Conservation (phyloP, 305 asterid genomes). For the Coffea humblotiana region DNA sequence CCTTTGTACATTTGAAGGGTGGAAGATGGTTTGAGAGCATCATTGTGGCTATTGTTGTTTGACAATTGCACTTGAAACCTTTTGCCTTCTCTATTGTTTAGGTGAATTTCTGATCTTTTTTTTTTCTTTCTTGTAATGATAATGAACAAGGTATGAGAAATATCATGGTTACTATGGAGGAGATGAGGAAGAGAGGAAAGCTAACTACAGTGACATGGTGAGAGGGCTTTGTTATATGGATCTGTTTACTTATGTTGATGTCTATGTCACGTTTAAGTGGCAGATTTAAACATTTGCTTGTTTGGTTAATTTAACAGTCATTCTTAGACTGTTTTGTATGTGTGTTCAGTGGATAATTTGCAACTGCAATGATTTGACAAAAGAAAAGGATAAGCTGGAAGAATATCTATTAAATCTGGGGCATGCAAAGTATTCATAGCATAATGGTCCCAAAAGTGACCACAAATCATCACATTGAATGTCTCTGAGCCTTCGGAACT, state of each 20-base stretch:
- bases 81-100: not conserved
- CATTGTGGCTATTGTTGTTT: not conserved
- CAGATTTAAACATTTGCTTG: not conserved
- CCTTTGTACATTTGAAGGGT: not conserved
- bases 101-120: not conserved
- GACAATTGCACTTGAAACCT: not conserved
- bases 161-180: conserved; percentile 95
- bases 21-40: not conserved
- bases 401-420: not conserved
- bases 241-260: not conserved
- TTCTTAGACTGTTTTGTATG: not conserved
- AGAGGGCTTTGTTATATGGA: conserved; percentile 24
- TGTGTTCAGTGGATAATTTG: not conserved
- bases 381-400: not conserved
- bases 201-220: conserved; percentile 93
- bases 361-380: not conserved
- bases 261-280: not conserved
- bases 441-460: not conserved
- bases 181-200: conserved; percentile 82
- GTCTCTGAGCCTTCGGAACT: not conserved
- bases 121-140: conserved; percentile 1
- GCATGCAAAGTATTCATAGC: not conserved
- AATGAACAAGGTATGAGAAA: conserved; percentile 76
- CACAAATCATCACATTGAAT: not conserved
- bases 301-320: not conserved